Conservation (phyloP, 352 stramenopile species). For the Aphanomyces stellatus region DNA sequence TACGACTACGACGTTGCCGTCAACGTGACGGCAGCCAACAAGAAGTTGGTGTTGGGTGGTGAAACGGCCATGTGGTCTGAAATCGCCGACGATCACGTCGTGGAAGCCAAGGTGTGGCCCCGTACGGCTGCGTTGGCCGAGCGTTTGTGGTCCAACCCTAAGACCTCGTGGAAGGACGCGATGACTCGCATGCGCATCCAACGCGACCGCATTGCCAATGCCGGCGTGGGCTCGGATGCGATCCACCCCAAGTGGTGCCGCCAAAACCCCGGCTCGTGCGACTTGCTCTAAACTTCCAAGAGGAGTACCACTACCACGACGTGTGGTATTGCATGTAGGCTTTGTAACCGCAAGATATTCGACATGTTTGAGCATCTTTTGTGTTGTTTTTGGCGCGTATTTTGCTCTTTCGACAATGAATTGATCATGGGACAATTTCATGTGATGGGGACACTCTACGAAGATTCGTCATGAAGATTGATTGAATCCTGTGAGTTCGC, state of each 20-base stretch:
- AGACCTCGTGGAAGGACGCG: not conserved
- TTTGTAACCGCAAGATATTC: no score
- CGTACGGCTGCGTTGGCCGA: slow-evolving; percentile 9
- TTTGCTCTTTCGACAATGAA: no score
- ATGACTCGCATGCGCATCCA: slow-evolving; percentile 14
- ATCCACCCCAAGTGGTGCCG: slow-evolving; percentile 9
- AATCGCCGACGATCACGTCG: not conserved
- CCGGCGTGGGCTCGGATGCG: not conserved
- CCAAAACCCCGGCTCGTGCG: slow-evolving; percentile 5
- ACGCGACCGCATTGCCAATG: slow-evolving; percentile 1
- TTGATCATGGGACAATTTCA: no score
- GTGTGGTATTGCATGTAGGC: no score
- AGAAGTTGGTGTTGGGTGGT: slow-evolving; percentile 6
- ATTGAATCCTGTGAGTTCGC: no score
- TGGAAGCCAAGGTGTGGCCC: slow-evolving; percentile 18
- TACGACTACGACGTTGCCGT: slow-evolving; percentile 6
- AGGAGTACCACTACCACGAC: no score
- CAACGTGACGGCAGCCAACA: not conserved
- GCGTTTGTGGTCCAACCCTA: slow-evolving; percentile 10
- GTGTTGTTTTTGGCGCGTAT: no score
- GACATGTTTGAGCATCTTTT: no score
- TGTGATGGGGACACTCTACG: no score
- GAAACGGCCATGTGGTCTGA: slow-evolving; percentile 12
- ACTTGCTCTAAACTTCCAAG: slow-evolving; percentile 3
- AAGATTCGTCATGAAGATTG: no score